Percentiles rank a stretch among this genome's conserved stretches.
phyloP scores from a whole-genome alignment of 2,329 filamentous ascomycete species.

The Calonectria pseudoreteaudii region DNA sequence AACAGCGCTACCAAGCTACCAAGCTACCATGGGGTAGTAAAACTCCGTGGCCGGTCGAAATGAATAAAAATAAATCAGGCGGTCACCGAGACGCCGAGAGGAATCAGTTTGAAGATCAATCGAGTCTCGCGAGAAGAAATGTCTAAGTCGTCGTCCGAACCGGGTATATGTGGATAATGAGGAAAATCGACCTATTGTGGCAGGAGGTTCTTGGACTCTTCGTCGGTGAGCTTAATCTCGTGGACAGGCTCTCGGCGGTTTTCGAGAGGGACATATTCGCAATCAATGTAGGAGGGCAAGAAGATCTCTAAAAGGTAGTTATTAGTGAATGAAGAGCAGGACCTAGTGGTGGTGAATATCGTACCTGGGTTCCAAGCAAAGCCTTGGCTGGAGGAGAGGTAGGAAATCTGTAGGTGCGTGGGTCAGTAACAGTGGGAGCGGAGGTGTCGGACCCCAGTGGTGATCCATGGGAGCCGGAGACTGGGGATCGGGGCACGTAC shows the following conservation, averaged over 20 bases:
- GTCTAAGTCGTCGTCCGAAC: slow-evolving; percentile 40
- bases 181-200: slow-evolving; percentile 63
- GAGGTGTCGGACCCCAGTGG: not conserved
- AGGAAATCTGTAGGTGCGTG: slow-evolving; percentile 72
- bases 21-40: not conserved
- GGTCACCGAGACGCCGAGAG: slow-evolving; percentile 36
- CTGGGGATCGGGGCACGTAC: slow-evolving; percentile 58
- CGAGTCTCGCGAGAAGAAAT: slow-evolving; percentile 43
- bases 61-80: slow-evolving; percentile 22
- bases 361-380: slow-evolving; percentile 86
- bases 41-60: slow-evolving; percentile 23
- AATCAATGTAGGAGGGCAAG: slow-evolving; percentile 81
- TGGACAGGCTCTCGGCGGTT: slow-evolving; percentile 81
- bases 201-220: slow-evolving; percentile 77
- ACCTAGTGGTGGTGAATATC: slow-evolving; percentile 25
- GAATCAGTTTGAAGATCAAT: slow-evolving; percentile 32
- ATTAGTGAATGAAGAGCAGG: slow-evolving; percentile 17
- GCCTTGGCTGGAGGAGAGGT: slow-evolving; percentile 82
- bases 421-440: not conserved
- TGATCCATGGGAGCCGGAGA: not conserved
- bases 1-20: slow-evolving; percentile 30
- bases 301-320: slow-evolving; percentile 74
- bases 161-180: slow-evolving; percentile 32
- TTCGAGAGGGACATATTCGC: slow-evolving; percentile 80
- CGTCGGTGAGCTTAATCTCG: slow-evolving; percentile 82